Conservation (phyloP, 1,139 yeast species). For the Debaryomycetaceae sp. region DNA sequence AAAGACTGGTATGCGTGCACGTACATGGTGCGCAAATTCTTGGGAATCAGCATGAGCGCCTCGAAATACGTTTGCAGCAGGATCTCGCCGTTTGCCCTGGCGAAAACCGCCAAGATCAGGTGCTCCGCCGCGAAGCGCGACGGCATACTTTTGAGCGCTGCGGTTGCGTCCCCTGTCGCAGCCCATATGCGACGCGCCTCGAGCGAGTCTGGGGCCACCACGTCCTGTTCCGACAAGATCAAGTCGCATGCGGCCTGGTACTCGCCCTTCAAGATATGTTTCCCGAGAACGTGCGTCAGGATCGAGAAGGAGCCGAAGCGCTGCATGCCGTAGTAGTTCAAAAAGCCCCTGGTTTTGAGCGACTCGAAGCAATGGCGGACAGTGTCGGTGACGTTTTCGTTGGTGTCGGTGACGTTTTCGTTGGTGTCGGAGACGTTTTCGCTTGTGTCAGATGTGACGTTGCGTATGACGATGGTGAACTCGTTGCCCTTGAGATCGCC, state of each 20-base stretch:
- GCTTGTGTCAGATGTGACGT: slow-evolving; percentile 37
- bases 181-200: slow-evolving; percentile 81
- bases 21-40: slow-evolving; percentile 87
- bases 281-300: slow-evolving; percentile 83
- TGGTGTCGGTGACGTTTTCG: slow-evolving; percentile 30
- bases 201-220: slow-evolving; percentile 70
- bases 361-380: slow-evolving; percentile 46
- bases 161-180: slow-evolving; percentile 53
- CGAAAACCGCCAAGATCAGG: slow-evolving; percentile 53
- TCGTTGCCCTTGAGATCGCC: slow-evolving; percentile 88
- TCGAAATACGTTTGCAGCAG: slow-evolving; percentile 47
- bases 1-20: slow-evolving; percentile 96
- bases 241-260: slow-evolving; percentile 76
- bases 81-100: slow-evolving; percentile 18
- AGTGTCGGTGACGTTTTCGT: slow-evolving; percentile 29
- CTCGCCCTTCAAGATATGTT: slow-evolving; percentile 54
- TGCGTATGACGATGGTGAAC: slow-evolving; percentile 73
- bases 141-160: slow-evolving; percentile 71
- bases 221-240: slow-evolving; percentile 73
- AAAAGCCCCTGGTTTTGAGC: slow-evolving; percentile 60
- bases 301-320: slow-evolving; percentile 92
- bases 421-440: slow-evolving; percentile 30
- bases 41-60: slow-evolving; percentile 85
- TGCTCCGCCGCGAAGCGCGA: slow-evolving; percentile 78
- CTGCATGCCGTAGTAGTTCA: slow-evolving; percentile 95